phyloP scores from a whole-genome alignment of 2,329 filamentous ascomycete genomes.

The Thermomyces lanuginosus region DNA sequence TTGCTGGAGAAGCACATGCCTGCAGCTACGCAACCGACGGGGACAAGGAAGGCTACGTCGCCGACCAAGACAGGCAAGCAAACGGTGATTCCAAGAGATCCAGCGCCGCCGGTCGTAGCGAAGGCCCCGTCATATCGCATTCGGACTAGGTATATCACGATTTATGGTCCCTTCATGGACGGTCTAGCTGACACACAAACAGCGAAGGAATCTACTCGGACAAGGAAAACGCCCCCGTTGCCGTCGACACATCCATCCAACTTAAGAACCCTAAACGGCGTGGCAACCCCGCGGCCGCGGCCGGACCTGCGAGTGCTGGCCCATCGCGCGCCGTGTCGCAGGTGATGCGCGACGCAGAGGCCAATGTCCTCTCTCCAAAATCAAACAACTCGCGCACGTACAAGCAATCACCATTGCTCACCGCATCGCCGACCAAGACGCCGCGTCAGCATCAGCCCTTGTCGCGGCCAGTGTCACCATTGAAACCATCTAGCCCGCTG shows the following conservation, averaged over 20 bases:
- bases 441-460: constrained; percentile 39
- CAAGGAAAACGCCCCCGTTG: constrained; percentile 53
- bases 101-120: constrained; percentile 12
- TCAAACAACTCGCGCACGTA: constrained; percentile 62
- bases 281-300: constrained; percentile 29
- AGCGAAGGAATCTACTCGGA: constrained; percentile 48
- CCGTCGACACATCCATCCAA: constrained; percentile 26
- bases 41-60: too few species aligned
- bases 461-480: constrained; percentile 43
- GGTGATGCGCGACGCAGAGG: constrained; percentile 31
- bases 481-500: constrained; percentile 37
- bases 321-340: constrained; percentile 27
- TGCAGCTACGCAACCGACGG: constrained; percentile 9
- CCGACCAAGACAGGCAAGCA: constrained; percentile 12
- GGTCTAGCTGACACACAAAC: constrained; percentile 28
- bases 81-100: constrained; percentile 15
- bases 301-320: too few species aligned
- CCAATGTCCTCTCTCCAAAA: constrained; percentile 59
- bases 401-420: constrained; percentile 38
- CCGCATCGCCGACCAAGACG: constrained; percentile 25
- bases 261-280: constrained; percentile 56
- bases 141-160: constrained; percentile 16
- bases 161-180: constrained; percentile 4
- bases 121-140: constrained; percentile 16
- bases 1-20: constrained; percentile 42